Percentiles rank a stretch among this genome's conserved stretches.
Evolutionary conservation across 179 eudicot species (phyloP).

Genomic region (Actinidia arguta): DNA sequence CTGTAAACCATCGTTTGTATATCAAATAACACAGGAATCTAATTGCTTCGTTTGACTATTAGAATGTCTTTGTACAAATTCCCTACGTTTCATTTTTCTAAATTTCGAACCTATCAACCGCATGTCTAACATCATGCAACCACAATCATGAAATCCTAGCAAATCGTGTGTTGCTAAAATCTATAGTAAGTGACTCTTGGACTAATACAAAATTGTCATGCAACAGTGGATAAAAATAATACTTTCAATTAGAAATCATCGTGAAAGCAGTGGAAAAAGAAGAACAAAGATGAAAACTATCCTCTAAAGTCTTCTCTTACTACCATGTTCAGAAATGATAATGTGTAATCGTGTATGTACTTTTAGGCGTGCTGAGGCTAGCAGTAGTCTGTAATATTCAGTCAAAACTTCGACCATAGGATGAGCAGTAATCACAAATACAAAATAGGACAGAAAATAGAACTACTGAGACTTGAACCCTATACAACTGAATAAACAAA

Average conservation of each 20-base stretch:
- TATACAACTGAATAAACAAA: not conserved
- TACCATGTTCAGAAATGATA: not conserved
- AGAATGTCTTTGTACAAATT: not conserved
- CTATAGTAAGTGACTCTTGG: not conserved
- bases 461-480: not conserved
- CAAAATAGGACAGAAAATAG: not conserved
- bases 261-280: not conserved
- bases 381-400: not conserved
- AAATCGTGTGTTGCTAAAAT: not conserved
- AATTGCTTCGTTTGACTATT: not conserved
- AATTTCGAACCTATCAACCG: not conserved
- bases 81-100: not conserved
- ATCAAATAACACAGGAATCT: not conserved
- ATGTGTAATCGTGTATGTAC: not conserved
- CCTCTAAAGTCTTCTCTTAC: not conserved
- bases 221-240: not conserved
- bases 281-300: not conserved
- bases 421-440: not conserved
- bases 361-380: not conserved
- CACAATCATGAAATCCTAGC: not conserved
- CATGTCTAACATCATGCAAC: not conserved
- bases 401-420: not conserved
- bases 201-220: not conserved
- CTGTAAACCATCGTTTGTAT: not conserved
- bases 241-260: not conserved